phyloP scores from a whole-genome alignment of 371 early-diverging fungal genomes.

The Coemansia sp. region DNA sequence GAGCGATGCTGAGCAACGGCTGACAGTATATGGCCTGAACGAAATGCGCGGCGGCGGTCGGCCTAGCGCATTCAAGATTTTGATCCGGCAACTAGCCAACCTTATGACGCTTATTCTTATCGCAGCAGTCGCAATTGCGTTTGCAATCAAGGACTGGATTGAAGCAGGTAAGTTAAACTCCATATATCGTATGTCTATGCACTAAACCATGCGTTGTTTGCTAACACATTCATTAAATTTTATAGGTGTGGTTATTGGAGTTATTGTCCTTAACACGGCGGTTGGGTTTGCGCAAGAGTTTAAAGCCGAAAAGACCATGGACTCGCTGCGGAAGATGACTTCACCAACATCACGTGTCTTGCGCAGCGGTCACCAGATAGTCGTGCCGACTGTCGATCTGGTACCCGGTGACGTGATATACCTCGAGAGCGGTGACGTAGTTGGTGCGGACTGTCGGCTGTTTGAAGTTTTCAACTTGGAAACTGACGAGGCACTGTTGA shows the following conservation, averaged over 20 bases:
- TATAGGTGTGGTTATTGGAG: conserved; percentile 64
- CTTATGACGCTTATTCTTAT: conserved; percentile 80
- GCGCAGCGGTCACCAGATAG: conserved; percentile 69
- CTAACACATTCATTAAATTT: too few relatives aligned
- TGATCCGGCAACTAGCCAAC: conserved; percentile 78
- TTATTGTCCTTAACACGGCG: conserved; percentile 74
- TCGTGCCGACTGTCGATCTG: conserved; percentile 68
- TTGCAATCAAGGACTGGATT: conserved; percentile 61
- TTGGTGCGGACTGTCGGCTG: conserved; percentile 86
- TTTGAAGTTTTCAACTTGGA: conserved; percentile 78
- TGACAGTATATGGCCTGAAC: conserved; percentile 70
- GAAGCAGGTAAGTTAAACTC: conserved; percentile 55
- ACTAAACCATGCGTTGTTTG: too few relatives aligned
- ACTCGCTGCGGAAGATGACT: conserved; percentile 75
- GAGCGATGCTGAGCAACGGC: conserved; percentile 57
- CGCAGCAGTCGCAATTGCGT: conserved; percentile 66
- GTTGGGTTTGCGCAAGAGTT: conserved; percentile 89
- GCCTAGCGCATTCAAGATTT: conserved; percentile 66
- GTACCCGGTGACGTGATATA: conserved; percentile 88
- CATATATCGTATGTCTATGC: too few relatives aligned
- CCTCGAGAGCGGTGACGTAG: conserved; percentile 83
- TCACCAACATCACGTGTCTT: conserved; percentile 78
- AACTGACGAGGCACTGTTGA: conserved; percentile 81
- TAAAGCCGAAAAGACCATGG: conserved; percentile 85
- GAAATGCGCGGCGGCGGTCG: conserved; percentile 69